A percentile compares a stretch with the other conserved stretches of the same genome.
Conservation (phyloP, 495 filamentous ascomycete genomes). For the Cryomyces antarcticus region DNA sequence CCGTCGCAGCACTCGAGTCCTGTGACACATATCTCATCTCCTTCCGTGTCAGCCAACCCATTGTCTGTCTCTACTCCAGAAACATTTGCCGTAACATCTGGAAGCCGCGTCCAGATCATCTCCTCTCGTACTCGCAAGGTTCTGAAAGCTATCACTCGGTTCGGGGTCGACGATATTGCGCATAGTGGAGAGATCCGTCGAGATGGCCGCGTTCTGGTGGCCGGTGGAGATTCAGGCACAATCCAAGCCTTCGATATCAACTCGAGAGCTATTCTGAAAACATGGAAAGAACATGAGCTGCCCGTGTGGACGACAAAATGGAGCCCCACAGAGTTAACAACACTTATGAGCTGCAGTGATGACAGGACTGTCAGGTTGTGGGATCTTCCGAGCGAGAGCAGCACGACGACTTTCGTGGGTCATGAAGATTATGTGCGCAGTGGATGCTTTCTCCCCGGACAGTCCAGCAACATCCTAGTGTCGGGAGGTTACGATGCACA, state of each 20-base stretch:
- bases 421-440: conserved; percentile 83
- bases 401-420: conserved; percentile 58
- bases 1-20: conserved; percentile 70
- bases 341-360: conserved; percentile 65
- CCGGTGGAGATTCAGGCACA: conserved; percentile 72
- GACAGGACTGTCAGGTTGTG: conserved; percentile 83
- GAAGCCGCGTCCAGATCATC: conserved; percentile 79
- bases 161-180: conserved; percentile 53
- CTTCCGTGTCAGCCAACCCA: conserved; percentile 30
- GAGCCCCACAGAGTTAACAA: conserved; percentile 67
- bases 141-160: conserved; percentile 77
- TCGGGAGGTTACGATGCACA: conserved; percentile 89
- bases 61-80: conserved; percentile 24
- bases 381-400: conserved; percentile 69
- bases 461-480: conserved; percentile 51
- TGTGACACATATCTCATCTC: conserved; percentile 74
- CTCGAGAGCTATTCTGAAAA: conserved; percentile 79
- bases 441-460: conserved; percentile 68
- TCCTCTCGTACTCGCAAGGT: conserved; percentile 74
- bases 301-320: conserved; percentile 84
- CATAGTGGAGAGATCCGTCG: conserved; percentile 69
- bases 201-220: conserved; percentile 74
- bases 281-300: conserved; percentile 90
- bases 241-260: conserved; percentile 89
- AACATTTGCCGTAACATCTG: conserved; percentile 79